Conservation (phyloP, 805 yeast genomes). For the Spathaspora girioi region DNA sequence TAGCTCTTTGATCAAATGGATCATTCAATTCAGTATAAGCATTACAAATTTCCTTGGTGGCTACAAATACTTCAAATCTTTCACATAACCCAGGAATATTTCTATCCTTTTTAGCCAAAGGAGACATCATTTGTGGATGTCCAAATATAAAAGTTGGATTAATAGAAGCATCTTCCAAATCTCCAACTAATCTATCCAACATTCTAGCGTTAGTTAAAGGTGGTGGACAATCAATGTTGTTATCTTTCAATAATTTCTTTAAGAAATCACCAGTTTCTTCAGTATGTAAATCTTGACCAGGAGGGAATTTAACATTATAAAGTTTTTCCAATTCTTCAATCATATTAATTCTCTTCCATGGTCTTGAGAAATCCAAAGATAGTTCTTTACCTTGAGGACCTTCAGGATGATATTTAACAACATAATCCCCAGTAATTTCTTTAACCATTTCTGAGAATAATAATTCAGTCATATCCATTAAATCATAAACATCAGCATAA, state of each 20-base stretch:
- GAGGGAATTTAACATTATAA: constrained; percentile 85
- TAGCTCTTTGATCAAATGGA: constrained; percentile 95
- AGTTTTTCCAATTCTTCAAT: constrained; percentile 90
- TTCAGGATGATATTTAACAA: constrained; percentile 85
- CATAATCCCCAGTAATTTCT: constrained; percentile 86
- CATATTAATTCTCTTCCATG: constrained; percentile 99
- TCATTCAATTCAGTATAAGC: constrained; percentile 99
- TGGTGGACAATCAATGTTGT: constrained; percentile 85
- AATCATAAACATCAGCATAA: constrained; percentile 92
- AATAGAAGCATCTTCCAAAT: constrained; percentile 88
- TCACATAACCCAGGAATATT: constrained; percentile 92
- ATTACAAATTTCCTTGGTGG: constrained; percentile 96
- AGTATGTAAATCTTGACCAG: constrained; percentile 93
- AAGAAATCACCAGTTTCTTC: constrained; percentile 89
- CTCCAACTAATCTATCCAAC: constrained; percentile 98
- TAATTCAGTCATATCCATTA: constrained; percentile 92
- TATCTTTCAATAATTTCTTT: constrained; percentile 70
- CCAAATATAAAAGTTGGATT: constrained; percentile 98
- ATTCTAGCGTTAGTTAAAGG: constrained; percentile 97
- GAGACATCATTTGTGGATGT: constrained; percentile 99
- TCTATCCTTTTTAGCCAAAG: constrained; percentile 95
- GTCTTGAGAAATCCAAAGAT: constrained; percentile 85
- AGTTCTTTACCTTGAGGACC: constrained; percentile 70
- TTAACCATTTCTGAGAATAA: constrained; percentile 97
- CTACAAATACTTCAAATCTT: constrained; percentile 97